A percentile compares a stretch with the other conserved stretches of the same genome.
Evolutionary conservation across 2,329 filamentous ascomycete species (phyloP).

Genomic region (Pseudonectria buxi): DNA sequence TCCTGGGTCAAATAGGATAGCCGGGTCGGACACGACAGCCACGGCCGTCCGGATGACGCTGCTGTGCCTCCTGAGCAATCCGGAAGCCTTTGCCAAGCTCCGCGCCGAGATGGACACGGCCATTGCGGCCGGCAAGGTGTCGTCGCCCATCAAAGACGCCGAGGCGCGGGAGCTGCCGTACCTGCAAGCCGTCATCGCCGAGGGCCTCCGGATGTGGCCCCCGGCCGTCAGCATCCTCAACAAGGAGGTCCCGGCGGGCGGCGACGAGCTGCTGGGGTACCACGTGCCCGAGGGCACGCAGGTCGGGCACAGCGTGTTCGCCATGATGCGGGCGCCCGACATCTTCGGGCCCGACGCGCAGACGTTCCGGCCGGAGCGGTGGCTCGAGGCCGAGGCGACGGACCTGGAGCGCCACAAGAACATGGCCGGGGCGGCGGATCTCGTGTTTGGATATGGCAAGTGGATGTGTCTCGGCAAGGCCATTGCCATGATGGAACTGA

Average conservation of each 20-base stretch:
- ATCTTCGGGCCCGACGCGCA: conserved; percentile 29
- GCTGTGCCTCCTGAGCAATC: conserved; percentile 45
- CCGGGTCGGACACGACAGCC: conserved; percentile 32
- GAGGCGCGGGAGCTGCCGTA: conserved; percentile 37
- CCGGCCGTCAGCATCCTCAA: conserved; percentile 33
- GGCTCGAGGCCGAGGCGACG: conserved; percentile 31
- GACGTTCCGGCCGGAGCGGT: conserved; percentile 29
- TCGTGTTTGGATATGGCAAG: conserved; percentile 33
- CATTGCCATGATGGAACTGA: conserved; percentile 31
- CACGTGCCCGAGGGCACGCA: conserved; percentile 25
- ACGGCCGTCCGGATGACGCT: conserved; percentile 38
- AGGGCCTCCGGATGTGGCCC: conserved; percentile 40
- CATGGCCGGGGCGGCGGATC: conserved; percentile 29
- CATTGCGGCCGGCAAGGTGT: conserved; percentile 30
- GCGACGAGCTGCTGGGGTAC: conserved; percentile 24
- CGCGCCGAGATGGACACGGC: conserved; percentile 42
- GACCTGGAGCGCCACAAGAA: conserved; percentile 18
- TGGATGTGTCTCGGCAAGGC: conserved; percentile 33
- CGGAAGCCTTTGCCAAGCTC: conserved; percentile 38
- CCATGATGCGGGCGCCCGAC: conserved; percentile 24
- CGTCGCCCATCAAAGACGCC: conserved; percentile 16
- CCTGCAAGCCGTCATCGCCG: conserved; percentile 43
- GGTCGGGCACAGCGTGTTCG: conserved; percentile 25
- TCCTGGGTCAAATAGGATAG: conserved; percentile 19
- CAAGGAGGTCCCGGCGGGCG: conserved; percentile 22